Evolutionary conservation across 179 eudicot genomes (phyloP), one percentile per base, ranked within the genome.

Genomic region (Pouteria campechiana): DNA sequence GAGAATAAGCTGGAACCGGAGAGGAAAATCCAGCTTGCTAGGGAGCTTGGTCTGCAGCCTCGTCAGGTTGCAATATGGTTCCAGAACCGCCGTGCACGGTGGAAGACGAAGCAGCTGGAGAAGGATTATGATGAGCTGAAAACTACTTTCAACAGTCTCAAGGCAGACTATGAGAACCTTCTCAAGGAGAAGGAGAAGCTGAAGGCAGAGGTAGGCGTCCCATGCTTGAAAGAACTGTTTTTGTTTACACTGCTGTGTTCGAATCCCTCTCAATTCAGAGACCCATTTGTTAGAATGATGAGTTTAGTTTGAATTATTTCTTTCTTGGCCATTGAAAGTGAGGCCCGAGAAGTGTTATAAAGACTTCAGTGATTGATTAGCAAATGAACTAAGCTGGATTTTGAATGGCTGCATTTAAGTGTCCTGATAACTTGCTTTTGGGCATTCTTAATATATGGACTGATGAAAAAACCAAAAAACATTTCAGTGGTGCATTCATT

Each of bases 21-120:
- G 18, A 59, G 90, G 48, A 83, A 83, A 40, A 25, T 61, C 28
- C 79, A 74, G 59, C 94, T 83, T 35, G 94, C 94, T 3, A 83
- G 80, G 64, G 94, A 83, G 8, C 77, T 83, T 17, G 72, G 80
- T 7, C 58, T 83, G 80, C 90, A 80, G 64, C 94, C 90, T 42
- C 58, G 94, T 15, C 94, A 83, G 58, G 76, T 83, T 32, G 85
- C 90, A 1, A 76, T 83, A 29, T 83, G 94, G 94, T 83, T 83
- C 44, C 94, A 83, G 36, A 83, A 83, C 44, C 75, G 94, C 17
- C 57, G 94, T 27, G 94, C 94, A n/a, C 52, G 94, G 47, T 83
- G 89, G 90, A 83, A 76, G 73, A 76, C 70, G 4, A 80, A 76
- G 34, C 78, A 74, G 42, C 70, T 79, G 0, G 94, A 83, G 62